Base-by-base conservation (phyloP, 2,329 filamentous ascomycete species). In the Didymella segeticola region DNA sequence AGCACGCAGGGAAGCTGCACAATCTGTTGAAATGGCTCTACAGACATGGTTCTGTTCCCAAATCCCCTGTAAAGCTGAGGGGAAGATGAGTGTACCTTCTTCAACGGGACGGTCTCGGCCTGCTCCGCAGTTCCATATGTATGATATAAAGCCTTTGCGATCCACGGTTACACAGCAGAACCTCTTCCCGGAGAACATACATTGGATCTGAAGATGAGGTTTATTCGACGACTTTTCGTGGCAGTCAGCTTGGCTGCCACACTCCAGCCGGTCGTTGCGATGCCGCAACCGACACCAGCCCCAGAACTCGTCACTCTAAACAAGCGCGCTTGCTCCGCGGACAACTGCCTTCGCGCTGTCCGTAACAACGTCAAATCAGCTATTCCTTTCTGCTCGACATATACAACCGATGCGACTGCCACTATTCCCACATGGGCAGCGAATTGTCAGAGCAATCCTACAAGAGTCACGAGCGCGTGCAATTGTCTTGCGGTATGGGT, bases 371-470 rank as follows among this genome's bases (percentile, higher is more conserved):
- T 31, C 9, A 22, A 19, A 1, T 41, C 36, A 6, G 45, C 45
- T 2, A 41, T 47, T 1, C 43, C 45, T n/a, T 41, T 47, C 45
- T 47, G 45, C 34, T 31, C 36, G 2, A 31, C 36, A 11, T 41
- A 41, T 22, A 47, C 45, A 1, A 33, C 45, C 3, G 12, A 30
- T 7, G 26, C 45, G 7, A 47, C 36, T 1, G 26, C 45, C 2
- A 41, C 45, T 11, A 41, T 47, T 6, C 45, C 36, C 20, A 33
- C 45, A 12, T 41, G 45, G 45, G 45, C 36, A 15, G 34, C 45
- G 8, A 47, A 47, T 9, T 47, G 45, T 27, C 36, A 47, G 20
- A 20, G 41, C n/a, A 47, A 47, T n/a, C 45, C 45, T 0, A 47
- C 45, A 2, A 23, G 45, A 9, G 36, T 47, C 1, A 39, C 34